Conservation (phyloP, 2,329 filamentous ascomycete genomes). For the Cordyceps cicadae region DNA sequence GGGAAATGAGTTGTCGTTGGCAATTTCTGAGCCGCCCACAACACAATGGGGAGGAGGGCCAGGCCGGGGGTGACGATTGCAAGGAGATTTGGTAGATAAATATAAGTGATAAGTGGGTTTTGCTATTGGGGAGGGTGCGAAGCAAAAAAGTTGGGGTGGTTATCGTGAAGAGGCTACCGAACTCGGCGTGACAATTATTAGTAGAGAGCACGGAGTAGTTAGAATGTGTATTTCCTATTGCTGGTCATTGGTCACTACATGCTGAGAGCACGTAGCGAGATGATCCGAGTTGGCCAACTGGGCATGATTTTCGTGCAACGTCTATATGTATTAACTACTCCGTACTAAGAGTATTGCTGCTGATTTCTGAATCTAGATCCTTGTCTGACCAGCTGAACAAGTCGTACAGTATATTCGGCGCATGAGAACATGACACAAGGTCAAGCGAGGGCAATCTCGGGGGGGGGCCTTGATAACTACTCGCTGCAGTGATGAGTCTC, state of each 20-base stretch:
- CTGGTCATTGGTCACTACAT: neutral
- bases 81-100: constrained; percentile 2
- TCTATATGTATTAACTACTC: too few relatives aligned
- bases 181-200: neutral
- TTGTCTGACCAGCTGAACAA: neutral
- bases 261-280: neutral
- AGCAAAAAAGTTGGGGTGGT: neutral
- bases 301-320: too few relatives aligned
- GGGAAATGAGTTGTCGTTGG: constrained; percentile 1
- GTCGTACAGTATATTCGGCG: too few relatives aligned
- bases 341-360: neutral
- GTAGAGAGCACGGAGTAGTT: neutral
- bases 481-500: neutral
- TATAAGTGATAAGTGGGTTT: neutral
- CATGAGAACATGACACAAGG: too few relatives aligned
- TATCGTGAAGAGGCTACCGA: neutral
- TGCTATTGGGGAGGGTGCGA: neutral
- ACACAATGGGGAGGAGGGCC: neutral
- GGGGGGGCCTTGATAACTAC: too few relatives aligned
- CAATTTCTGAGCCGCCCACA: constrained; percentile 3
- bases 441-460: too few relatives aligned
- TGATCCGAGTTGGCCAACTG: neutral
- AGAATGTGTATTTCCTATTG: neutral
- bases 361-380: neutral
- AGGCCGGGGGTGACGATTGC: neutral